Evolutionary conservation across 129 eudicot species (phyloP).

Genomic region (Glebionis coronaria): DNA sequence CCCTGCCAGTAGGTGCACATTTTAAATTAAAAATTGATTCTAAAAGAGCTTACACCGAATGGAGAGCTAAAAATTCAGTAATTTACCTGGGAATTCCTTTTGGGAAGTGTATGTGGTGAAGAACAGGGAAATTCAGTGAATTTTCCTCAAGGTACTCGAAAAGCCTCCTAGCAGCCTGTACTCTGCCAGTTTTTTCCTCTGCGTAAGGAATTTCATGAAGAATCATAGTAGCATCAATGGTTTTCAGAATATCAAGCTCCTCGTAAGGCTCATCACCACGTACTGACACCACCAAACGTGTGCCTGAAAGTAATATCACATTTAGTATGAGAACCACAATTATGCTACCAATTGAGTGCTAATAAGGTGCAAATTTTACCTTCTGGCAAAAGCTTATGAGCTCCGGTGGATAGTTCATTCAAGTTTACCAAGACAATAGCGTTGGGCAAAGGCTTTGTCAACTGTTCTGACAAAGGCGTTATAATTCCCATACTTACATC

Average conservation of each 20-base stretch:
- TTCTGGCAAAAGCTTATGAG: slow-evolving; percentile 87
- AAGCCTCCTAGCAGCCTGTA: slow-evolving; percentile 93
- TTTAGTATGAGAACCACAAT: slow-evolving; percentile 21
- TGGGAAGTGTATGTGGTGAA: slow-evolving; percentile 88
- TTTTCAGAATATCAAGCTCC: slow-evolving; percentile 73
- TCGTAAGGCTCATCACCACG: slow-evolving; percentile 88
- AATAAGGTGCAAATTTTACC: slow-evolving; percentile 37
- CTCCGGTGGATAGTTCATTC: slow-evolving; percentile 72
- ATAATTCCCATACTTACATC: slow-evolving; percentile 96
- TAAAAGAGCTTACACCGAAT: neutral
- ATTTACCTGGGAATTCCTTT: slow-evolving; percentile 64
- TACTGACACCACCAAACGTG: slow-evolving; percentile 79
- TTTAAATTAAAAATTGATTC: slow-evolving; percentile 4
- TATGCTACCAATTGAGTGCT: neutral
- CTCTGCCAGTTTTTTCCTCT: slow-evolving; percentile 86
- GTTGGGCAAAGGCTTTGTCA: slow-evolving; percentile 84
- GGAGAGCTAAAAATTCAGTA: neutral
- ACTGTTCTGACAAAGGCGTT: slow-evolving; percentile 84
- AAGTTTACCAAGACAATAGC: slow-evolving; percentile 78
- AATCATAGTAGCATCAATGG: slow-evolving; percentile 70
- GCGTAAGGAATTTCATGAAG: slow-evolving; percentile 73
- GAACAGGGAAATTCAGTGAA: slow-evolving; percentile 74
- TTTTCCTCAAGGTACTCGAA: slow-evolving; percentile 84
- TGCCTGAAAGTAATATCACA: slow-evolving; percentile 40
- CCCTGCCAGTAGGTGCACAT: slow-evolving; percentile 45